Percentiles rank a stretch among this genome's conserved stretches.
Evolutionary conservation across 2,329 filamentous ascomycete species (phyloP).

Genomic region (Trichoderma simmonsii): DNA sequence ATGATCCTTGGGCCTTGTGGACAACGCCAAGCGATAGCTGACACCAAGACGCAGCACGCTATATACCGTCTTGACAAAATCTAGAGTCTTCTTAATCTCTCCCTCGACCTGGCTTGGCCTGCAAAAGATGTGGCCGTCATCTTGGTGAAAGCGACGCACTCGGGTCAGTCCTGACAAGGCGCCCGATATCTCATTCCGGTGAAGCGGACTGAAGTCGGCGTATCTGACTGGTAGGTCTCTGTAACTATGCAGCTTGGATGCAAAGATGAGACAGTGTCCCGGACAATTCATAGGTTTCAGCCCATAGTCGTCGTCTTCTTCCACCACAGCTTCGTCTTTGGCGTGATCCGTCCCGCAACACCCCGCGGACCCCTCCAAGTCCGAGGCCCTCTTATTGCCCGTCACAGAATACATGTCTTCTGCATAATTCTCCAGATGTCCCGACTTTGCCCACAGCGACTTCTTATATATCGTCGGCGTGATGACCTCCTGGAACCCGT

Average conservation of each 20-base stretch:
- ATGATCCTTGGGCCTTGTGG: constrained; percentile 71
- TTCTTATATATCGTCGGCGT: constrained; percentile 91
- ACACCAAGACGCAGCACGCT: constrained; percentile 62
- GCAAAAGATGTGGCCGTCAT: constrained; percentile 90
- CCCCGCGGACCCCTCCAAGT: constrained; percentile 17
- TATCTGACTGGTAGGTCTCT: constrained; percentile 78
- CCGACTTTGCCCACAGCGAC: constrained; percentile 79
- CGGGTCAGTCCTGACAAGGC: constrained; percentile 78
- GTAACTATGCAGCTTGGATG: constrained; percentile 69
- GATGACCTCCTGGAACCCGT: constrained; percentile 85
- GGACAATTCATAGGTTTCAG: constrained; percentile 94
- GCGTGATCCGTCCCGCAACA: constrained; percentile 34
- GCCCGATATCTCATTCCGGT: constrained; percentile 81
- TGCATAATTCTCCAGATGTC: constrained; percentile 85
- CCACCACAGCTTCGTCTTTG: constrained; percentile 47
- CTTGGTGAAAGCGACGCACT: constrained; percentile 83
- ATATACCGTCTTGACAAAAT: constrained; percentile 73
- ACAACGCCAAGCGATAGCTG: constrained; percentile 72
- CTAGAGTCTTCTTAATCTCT: constrained; percentile 70
- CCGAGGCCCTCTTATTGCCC: constrained; percentile 39
- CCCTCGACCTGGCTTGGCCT: constrained; percentile 69
- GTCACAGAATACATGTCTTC: constrained; percentile 89
- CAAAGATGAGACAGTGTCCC: constrained; percentile 82
- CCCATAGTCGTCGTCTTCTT: constrained; percentile 72
- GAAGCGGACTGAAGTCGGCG: constrained; percentile 83